A percentile compares a stretch with the other conserved stretches of the same genome.
Conservation (phyloP, 305 asterid species). For the Solanum aculeatissimum region DNA sequence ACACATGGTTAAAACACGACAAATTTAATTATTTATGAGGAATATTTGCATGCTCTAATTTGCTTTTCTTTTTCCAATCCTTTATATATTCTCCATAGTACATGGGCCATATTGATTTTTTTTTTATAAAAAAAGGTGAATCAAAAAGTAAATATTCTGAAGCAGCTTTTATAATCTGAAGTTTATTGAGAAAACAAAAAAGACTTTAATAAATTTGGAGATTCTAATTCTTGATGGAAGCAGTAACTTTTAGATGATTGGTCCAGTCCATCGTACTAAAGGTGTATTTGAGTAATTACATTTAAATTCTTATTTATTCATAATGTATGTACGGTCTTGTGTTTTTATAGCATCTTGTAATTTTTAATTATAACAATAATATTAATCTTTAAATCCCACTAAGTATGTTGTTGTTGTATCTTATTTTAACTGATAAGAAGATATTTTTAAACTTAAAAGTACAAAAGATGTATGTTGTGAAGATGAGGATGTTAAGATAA, state of each 20-base stretch:
- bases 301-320: too few relatives aligned
- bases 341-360: too few relatives aligned
- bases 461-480: too few relatives aligned
- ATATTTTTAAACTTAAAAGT: too few relatives aligned
- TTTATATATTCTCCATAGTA: not conserved
- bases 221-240: not conserved
- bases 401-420: too few relatives aligned
- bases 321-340: too few relatives aligned
- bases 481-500: too few relatives aligned
- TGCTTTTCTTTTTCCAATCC: not conserved
- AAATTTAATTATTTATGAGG: not conserved
- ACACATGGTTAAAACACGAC: not conserved
- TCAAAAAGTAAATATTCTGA: not conserved
- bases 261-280: too few relatives aligned
- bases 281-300: too few relatives aligned
- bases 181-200: not conserved
- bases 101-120: not conserved
- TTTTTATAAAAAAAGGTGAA: not conserved
- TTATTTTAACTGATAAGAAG: too few relatives aligned
- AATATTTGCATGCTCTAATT: conserved; percentile 1
- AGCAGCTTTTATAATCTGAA: not conserved
- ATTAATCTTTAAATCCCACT: too few relatives aligned
- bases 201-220: not conserved
- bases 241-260: not conserved
- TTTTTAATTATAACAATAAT: too few relatives aligned